phyloP scores from a whole-genome alignment of 805 yeast species.

The Kodamaea fukazawae region DNA sequence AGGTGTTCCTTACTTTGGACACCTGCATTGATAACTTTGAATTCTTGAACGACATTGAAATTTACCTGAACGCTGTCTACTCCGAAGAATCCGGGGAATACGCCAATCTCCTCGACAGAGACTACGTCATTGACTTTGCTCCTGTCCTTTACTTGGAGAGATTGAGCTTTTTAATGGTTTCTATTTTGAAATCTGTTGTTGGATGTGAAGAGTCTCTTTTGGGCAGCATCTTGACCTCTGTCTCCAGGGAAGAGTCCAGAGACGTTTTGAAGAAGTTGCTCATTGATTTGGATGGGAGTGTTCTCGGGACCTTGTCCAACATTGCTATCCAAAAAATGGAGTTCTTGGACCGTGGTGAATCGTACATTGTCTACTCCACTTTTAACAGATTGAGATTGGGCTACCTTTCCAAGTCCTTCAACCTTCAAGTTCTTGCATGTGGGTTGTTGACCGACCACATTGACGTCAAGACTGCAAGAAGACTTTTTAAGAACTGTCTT shows the following conservation, averaged over 20 bases:
- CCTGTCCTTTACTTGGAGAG: conserved; percentile 35
- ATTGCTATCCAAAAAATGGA: conserved; percentile 40
- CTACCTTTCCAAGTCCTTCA: conserved; percentile 50
- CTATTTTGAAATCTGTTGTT: conserved; percentile 31
- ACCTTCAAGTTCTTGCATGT: conserved; percentile 60
- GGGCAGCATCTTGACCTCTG: conserved; percentile 26
- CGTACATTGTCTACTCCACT: conserved; percentile 53
- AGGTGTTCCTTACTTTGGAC: conserved; percentile 33
- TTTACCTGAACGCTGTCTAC: conserved; percentile 22
- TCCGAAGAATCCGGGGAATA: conserved; percentile 16
- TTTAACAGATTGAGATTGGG: conserved; percentile 48
- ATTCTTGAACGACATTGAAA: conserved; percentile 36
- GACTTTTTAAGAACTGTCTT: conserved; percentile 50
- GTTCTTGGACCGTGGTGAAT: conserved; percentile 55
- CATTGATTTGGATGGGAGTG: background rate
- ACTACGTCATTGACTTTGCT: conserved; percentile 28
- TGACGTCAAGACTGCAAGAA: conserved; percentile 41
- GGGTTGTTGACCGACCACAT: conserved; percentile 49
- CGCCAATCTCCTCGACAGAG: conserved; percentile 21
- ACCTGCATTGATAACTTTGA: conserved; percentile 37
- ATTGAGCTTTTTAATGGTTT: conserved; percentile 34
- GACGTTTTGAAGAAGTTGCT: background rate
- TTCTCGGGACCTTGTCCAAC: conserved; percentile 25
- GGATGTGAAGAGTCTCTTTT: conserved; percentile 20
- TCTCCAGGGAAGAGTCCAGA: conserved; percentile 16